Base-by-base conservation (phyloP, 2,329 filamentous ascomycete genomes). In the Penicillium sp. region DNA sequence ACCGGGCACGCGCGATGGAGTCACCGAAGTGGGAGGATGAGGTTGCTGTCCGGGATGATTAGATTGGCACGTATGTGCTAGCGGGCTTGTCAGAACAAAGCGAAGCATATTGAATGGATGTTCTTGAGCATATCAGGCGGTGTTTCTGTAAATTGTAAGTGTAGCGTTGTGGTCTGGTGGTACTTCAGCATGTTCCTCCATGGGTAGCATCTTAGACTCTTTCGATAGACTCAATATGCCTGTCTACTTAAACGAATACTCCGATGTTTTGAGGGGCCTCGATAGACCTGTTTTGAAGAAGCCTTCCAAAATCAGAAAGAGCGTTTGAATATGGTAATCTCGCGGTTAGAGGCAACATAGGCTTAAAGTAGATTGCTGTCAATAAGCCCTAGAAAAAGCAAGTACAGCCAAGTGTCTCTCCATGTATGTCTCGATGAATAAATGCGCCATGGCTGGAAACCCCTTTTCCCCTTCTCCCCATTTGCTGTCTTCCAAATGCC, bases 21-120 rank as follows among this genome's bases (percentile, higher is more conserved):
- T 44, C 53, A 20, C 45, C 54, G 6, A 57, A 61, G 25, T 64
- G 62, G 62, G 66, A 67, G 41, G 67, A 71, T 46, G 69, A 72
- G 52, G 65, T 68, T 46, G 70, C 69, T 40, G 58, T 72, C 48
- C 44, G 61, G 52, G 68, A 72, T 55, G 60, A 66, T 53, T 66
- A 59, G 50, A 45, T 20, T 13, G 18, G 37, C 28, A 41, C 42
- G 1, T 20, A 15, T 15, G 13, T 18, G n/a, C n/a, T 8, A 37
- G 33, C 33, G 9, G 33, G 18, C 15, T 35, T 35, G 32, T 37
- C 18, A 37, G 33, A 18, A 37, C 8, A 10, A 3, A 20, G 33
- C 18, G 18, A 37, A 37, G 15, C 33, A 4, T 37, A 37, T 37
- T 12, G 4, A 37, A 37, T 37, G 8, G 15, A 18, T 18, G 15